Base-by-base conservation (phyloP, 441 rosid genomes). In the Pelargonium fulgidum region DNA sequence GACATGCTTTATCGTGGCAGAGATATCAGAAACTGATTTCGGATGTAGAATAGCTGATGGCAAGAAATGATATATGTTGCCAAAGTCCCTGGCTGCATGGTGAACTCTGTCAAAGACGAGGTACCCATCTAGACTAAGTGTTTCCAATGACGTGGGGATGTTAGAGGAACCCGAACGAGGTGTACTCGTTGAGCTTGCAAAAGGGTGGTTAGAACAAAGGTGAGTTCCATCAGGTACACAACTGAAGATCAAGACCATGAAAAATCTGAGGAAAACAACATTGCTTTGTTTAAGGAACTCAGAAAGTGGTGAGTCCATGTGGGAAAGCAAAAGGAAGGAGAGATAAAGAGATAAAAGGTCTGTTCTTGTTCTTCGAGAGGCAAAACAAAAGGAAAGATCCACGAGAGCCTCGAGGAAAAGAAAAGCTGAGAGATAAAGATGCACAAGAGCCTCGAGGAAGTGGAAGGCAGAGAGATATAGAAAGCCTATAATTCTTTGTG, bases 31-130 rank as follows among this genome's bases (percentile, higher is more conserved):
- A 70, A 83, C 97, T 0, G 97, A 82, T 69, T 79, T 85, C 7
- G 99, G 99, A 73, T 94, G 81, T 39, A 94, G 81, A 50, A 94
- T 85, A 22, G 99, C 97, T 59, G 77, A 54, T 66, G 99, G 97
- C 58, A 81, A 82, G 68, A 78, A 69, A 68, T 86, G 93, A 81
- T 80, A 86, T 68, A 80, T 84, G 47, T 87, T 87, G 73, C 99
- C 99, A 16, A 94, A 94, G 70, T 94, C 99, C 73, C 63, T 88
- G 69, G 99, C 89, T 71, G 87, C 96, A 68, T 83, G 85, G 26
- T 89, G 85, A 45, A 89, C 81, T 20, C 87, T 79, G 71, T 88
- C 82, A 22, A 86, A 91, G 65, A 72, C 75, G 78, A 94, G 86
- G 79, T 83, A 87, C 36, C 99, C 99, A 11, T 84, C 83, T 1